phyloP scores from a whole-genome alignment of 2,329 filamentous ascomycete genomes.

The Fusarium sp. region DNA sequence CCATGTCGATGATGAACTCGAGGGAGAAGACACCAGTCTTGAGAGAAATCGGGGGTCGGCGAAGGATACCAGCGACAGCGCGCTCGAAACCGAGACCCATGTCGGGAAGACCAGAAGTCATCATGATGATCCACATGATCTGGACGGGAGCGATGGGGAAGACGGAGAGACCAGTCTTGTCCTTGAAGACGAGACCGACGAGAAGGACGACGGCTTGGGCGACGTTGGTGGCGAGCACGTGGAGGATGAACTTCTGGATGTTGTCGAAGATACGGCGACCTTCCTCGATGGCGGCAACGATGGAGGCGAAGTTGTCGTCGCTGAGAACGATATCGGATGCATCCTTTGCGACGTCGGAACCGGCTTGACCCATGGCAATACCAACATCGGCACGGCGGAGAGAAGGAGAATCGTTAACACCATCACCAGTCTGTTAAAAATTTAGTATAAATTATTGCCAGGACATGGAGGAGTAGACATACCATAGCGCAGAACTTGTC shows the following conservation, averaged over 20 bases:
- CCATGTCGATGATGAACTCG: conserved; percentile 74
- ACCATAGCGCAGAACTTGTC: conserved; percentile 73
- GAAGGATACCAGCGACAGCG: conserved; percentile 75
- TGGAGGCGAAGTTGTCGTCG: conserved; percentile 79
- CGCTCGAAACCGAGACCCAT: conserved; percentile 81
- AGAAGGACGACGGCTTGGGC: conserved; percentile 76
- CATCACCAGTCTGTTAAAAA: conserved; percentile 69
- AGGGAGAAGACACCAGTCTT: conserved; percentile 70
- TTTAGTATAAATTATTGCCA: conserved; percentile 7
- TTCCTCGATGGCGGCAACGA: conserved; percentile 76
- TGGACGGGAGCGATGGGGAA: conserved; percentile 80
- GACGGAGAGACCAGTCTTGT: conserved; percentile 69
- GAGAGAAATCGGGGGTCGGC: conserved; percentile 71
- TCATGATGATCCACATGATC: conserved; percentile 85
- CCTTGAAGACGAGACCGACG: conserved; percentile 78
- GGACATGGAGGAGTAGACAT: conserved; percentile 1
- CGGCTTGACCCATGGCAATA: conserved; percentile 72
- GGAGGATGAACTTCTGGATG: conserved; percentile 79
- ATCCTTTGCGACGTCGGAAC: conserved; percentile 71
- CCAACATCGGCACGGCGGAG: conserved; percentile 76
- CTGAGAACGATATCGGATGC: conserved; percentile 75
- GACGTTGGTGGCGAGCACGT: conserved; percentile 75
- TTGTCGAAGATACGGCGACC: conserved; percentile 79
- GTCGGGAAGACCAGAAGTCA: conserved; percentile 78
- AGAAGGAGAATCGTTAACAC: conserved; percentile 78